Base-by-base conservation (phyloP, 495 filamentous ascomycete species). In the Tuber melanosporum region DNA sequence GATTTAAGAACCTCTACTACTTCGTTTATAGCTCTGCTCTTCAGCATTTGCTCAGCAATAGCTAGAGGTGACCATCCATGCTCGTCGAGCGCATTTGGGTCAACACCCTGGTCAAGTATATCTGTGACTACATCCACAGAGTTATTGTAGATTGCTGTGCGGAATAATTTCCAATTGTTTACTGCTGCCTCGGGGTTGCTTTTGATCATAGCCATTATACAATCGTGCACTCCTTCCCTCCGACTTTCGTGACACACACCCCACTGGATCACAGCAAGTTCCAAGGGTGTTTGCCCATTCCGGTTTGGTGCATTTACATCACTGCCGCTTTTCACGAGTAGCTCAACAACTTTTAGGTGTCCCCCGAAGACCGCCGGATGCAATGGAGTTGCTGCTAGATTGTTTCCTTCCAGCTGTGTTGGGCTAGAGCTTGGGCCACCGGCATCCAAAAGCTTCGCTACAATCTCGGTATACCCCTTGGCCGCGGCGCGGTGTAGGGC, bases 61-160 rank as follows among this genome's bases (percentile, higher is more conserved):
- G 73, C 39, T 41, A 76, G 12, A 71, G 76, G 66, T 46, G 76
- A 66, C 76, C 76, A 76, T 45, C 73, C 76, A 66, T 76, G 76
- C 46, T 77, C 73, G 7, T 77, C 66, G 17, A 77, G 45, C 39
- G 42, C 26, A 43, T 76, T 76, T n/a, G 73, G 76, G 20, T 76
- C 22, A 26, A 10, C 73, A 1, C 76, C 76, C 8, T 71, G n/a
- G 45, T 77, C 76, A 14, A 77, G 46, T n/a, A 77, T 10, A 9
- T 47, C 19, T 46, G 26, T 77, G 41, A 79, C 39, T 47, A 46
- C 66, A 17, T 69, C 74, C 10, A 77, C 71, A 9, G 43, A 66
- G 42, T 72, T 57, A 41, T 41, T 70, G 15, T 73, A n/a, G 41
- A 43, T 62, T 46, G 71, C 41, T 45, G 43, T 45, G 6, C 70